These are phyloP conservation scores for Tetrapisispora taiwanensis DNA, from an alignment of 805 yeast genomes.

Conservation along the genomic window DNA sequence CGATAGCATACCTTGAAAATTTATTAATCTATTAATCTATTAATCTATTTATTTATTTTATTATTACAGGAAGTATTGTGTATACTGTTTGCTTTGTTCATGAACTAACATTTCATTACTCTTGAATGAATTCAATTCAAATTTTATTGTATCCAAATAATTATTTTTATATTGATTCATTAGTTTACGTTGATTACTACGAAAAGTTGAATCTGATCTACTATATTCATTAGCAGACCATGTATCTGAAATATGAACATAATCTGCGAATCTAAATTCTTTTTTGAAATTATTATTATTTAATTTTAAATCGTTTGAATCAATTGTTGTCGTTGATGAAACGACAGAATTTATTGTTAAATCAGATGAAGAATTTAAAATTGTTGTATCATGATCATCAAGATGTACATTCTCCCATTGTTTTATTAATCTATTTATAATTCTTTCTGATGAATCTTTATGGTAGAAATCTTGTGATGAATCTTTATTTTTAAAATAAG, in stretches of 20 bases:
- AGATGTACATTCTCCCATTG: conserved; percentile 20
- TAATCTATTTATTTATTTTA: background rate
- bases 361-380: background rate
- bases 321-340: background rate
- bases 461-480: conserved; percentile 16
- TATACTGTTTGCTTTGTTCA: conserved; percentile 45
- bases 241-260: conserved; percentile 22
- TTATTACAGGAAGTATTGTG: conserved; percentile 46
- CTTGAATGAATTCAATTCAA: conserved; percentile 56
- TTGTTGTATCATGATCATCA: conserved; percentile 4
- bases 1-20: background rate
- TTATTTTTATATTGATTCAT: conserved; percentile 9
- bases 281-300: conserved; percentile 2
- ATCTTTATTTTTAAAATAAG: conserved; percentile 13
- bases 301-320: background rate
- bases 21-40: no score
- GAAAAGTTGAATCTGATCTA: conserved; percentile 19
- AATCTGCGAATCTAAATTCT: conserved; percentile 17
- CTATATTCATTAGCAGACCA: conserved; percentile 23
- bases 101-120: conserved; percentile 60
- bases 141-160: conserved; percentile 36
- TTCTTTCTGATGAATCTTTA: background rate
- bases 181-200: conserved; percentile 5
- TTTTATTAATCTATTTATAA: conserved; percentile 10
- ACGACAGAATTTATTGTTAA: background rate